Percentiles rank a stretch among this genome's conserved stretches.
phyloP scores from a whole-genome alignment of 2,329 filamentous ascomycete genomes.

The Paecilomyces dactylethromorphus region DNA sequence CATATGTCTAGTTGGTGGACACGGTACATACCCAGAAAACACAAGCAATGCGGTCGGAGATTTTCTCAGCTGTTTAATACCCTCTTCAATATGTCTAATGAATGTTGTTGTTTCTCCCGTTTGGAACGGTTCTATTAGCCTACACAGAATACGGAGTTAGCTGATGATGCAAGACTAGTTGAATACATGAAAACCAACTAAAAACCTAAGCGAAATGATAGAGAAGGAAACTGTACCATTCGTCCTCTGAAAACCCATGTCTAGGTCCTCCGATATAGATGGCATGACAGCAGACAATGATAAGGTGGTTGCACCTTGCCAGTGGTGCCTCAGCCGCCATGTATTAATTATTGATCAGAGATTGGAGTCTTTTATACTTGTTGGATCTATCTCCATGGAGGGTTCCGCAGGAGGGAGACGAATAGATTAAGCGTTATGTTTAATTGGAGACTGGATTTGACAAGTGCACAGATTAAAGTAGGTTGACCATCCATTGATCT shows the following conservation, averaged over 20 bases:
- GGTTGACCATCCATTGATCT: no score
- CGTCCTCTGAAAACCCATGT: constrained; percentile 48
- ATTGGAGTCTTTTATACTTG: neutral
- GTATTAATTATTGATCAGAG: neutral
- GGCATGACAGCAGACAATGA: constrained; percentile 79
- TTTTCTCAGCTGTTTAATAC: constrained; percentile 46
- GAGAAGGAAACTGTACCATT: constrained; percentile 44
- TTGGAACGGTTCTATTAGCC: constrained; percentile 72
- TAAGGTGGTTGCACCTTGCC: constrained; percentile 45
- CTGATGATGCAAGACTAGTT: neutral
- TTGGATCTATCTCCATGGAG: no score
- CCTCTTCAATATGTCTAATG: constrained; percentile 64
- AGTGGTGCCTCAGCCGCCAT: neutral
- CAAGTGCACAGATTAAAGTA: no score
- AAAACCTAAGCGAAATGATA: neutral
- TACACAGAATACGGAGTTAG: constrained; percentile 16
- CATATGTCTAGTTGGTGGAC: neutral
- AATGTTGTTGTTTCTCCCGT: constrained; percentile 72
- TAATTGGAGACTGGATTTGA: no score
- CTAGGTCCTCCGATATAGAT: constrained; percentile 61
- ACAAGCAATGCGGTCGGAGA: constrained; percentile 22
- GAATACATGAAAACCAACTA: neutral
- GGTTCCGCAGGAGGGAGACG: no score
- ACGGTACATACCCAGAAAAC: constrained; percentile 56
- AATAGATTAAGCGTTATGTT: no score